These are phyloP conservation scores for Monosporascus cannonballus DNA, from an alignment of 2,329 filamentous ascomycete genomes.

Conservation along the genomic window DNA sequence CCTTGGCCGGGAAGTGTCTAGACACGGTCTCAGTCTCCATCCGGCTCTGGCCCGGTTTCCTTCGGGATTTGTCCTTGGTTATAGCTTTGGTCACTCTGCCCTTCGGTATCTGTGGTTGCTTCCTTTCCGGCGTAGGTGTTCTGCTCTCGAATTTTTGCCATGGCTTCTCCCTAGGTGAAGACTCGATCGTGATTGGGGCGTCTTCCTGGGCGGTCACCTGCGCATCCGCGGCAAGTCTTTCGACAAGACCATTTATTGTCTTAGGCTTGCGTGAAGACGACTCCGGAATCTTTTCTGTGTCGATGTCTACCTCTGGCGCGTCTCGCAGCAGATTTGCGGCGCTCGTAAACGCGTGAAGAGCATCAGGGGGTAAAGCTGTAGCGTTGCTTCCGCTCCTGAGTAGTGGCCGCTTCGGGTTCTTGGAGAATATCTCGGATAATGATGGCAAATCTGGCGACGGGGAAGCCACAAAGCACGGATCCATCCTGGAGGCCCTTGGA, in stretches of 20 bases:
- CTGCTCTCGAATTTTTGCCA: conserved; percentile 30
- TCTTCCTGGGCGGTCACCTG: conserved; percentile 7
- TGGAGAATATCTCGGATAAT: conserved; percentile 40
- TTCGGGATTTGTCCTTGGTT: conserved; percentile 13
- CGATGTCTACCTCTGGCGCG: conserved; percentile 25
- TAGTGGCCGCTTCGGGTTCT: conserved; percentile 24
- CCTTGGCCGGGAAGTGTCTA: conserved; percentile 16
- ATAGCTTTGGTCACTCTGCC: conserved; percentile 9
- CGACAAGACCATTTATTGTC: conserved; percentile 6
- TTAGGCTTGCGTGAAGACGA: conserved; percentile 18
- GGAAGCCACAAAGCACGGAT: conserved; percentile 30
- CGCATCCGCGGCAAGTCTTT: conserved; percentile 5
- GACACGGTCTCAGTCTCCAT: conserved; percentile 25
- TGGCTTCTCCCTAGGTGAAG: conserved; percentile 24
- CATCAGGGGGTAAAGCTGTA: conserved; percentile 30
- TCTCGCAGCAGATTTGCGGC: conserved; percentile 32
- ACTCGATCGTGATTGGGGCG: conserved; percentile 12
- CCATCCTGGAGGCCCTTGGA: conserved; percentile 10
- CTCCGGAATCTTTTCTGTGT: conserved; percentile 18
- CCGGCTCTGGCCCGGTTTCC: neutral
- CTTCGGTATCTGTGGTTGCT: conserved; percentile 6
- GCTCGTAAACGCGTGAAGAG: conserved; percentile 33
- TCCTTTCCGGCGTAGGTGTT: conserved; percentile 3
- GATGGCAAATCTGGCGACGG: conserved; percentile 53
- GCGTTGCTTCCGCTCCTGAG: conserved; percentile 32